Conservation (phyloP, 768 basidiomycete species). For the Leccinellum rugosiceps region DNA sequence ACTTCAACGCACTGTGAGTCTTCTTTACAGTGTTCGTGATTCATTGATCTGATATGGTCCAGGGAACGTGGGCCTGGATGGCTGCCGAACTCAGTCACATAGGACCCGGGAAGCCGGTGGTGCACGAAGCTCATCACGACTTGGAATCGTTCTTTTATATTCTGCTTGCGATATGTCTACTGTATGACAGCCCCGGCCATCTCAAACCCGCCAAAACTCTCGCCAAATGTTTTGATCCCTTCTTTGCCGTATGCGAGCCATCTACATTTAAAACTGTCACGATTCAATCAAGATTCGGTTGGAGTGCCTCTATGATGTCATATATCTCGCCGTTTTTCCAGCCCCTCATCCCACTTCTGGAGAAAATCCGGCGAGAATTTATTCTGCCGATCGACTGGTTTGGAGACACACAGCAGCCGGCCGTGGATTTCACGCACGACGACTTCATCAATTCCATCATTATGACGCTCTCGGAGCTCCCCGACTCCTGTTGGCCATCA, state of each 20-base stretch:
- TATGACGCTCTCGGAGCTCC: background rate
- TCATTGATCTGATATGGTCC: background rate
- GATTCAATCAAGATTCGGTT: background rate
- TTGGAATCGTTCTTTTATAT: slow-evolving; percentile 14
- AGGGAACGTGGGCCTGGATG: slow-evolving; percentile 8
- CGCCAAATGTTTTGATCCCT: background rate
- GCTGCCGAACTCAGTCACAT: slow-evolving; percentile 1
- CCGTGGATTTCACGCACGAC: background rate
- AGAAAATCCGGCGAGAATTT: background rate
- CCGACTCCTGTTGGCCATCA: background rate
- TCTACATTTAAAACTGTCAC: background rate
- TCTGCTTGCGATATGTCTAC: slow-evolving; percentile 1
- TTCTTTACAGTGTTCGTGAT: background rate
- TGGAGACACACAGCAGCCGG: background rate
- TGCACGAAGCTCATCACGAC: background rate
- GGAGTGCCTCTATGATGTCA: background rate
- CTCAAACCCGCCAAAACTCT: background rate
- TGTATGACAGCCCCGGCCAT: background rate
- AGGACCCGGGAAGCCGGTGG: background rate
- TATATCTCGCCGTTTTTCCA: slow-evolving; percentile 2
- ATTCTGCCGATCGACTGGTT: background rate
- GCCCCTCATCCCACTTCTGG: background rate
- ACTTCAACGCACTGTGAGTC: background rate
- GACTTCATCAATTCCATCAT: background rate
- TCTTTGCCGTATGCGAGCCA: background rate